These are phyloP conservation scores for Aegilops umbellulata DNA, from an alignment of 176 grass and related monocot species.

Conservation along the genomic window DNA sequence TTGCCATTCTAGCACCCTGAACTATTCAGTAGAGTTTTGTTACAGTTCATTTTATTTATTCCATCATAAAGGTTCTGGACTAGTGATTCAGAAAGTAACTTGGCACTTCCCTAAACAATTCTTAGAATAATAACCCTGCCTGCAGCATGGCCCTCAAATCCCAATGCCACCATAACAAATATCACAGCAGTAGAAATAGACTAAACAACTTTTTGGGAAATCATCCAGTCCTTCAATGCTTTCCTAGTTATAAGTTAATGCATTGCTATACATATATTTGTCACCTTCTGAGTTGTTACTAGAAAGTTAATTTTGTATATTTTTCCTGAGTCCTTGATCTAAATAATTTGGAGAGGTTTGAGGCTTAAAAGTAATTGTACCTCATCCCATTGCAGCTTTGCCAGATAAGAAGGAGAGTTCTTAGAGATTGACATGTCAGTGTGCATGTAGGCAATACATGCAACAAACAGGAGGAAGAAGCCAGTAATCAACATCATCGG, in stretches of 20 bases:
- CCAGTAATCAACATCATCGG: conserved; percentile 88
- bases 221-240: neutral
- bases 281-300: neutral
- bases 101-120: neutral
- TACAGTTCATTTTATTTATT: neutral
- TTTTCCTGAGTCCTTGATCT: neutral
- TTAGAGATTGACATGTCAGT: conserved; percentile 97
- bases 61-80: neutral
- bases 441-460: conserved; percentile 83
- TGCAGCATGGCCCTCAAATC: neutral
- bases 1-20: neutral
- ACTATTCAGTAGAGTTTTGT: neutral
- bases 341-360: neutral
- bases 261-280: neutral
- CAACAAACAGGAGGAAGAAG: conserved; percentile 80
- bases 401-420: conserved; percentile 81
- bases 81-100: neutral
- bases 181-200: neutral
- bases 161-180: neutral
- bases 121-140: neutral
- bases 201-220: neutral
- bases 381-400: conserved; percentile 93
- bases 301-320: neutral
- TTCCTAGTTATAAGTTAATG: neutral
- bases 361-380: conserved; percentile 31